Base-by-base conservation (phyloP, 179 eudicot genomes). In the Actinidia arguta region DNA sequence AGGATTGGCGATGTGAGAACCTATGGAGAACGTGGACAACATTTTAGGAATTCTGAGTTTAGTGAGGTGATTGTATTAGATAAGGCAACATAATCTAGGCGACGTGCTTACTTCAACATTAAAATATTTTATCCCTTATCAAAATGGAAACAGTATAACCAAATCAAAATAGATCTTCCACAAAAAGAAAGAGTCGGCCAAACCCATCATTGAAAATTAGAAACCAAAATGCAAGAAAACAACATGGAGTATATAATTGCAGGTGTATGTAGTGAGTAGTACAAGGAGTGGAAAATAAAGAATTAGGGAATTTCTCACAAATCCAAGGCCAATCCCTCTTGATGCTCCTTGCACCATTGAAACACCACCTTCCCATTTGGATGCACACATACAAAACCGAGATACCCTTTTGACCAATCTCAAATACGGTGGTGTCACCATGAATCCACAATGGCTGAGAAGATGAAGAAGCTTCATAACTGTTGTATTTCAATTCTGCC, bases 291-390 rank as follows among this genome's bases (percentile, higher is more conserved):
- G 20, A 24, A 47, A 44, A 27, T 13, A 22, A 27, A 47, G 66
- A 71, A 69, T 42, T 14, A 18, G 75, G 11, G 31, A 25, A 78
- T 18, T 17, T 66, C 97, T 86, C 85, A 96, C 99, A 80, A 96
- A 95, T 93, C 95, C 93, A 83, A 96, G 96, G 83, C 99, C 99
- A 81, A 96, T 90, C 85, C 98, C 99, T 85, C 99, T 86, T 20
- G 99, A 96, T 77, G 99, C 99, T 72, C 99, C 98, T 88, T 96
- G 99, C 39, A 96, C 90, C 94, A 96, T 84, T 8, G 98, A 96
- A 80, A 95, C 98, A 4, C 91, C 88, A 31, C 86, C 83, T 62
- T 86, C 87, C 74, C 81, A 85, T 31, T 80, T 84, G 12, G 61
- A 63, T 7, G 90, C 80, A 56, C 72, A 44, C 6, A 76, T 63